Conservation (phyloP, 192 early-diverging fungal species). For the Endogone sp. region DNA sequence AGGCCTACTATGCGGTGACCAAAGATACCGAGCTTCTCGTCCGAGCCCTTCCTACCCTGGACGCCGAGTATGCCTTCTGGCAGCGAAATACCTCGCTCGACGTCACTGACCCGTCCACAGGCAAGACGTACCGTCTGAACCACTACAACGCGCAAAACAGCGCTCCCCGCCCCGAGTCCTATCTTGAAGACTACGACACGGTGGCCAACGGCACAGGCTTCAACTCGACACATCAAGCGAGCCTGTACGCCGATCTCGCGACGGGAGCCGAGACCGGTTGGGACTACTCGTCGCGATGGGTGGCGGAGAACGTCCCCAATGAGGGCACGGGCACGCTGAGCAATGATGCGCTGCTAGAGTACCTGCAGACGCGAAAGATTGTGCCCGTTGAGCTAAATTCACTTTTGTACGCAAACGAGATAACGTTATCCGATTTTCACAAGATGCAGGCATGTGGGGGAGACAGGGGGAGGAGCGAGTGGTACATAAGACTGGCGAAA, state of each 20-base stretch:
- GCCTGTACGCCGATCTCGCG: conserved; percentile 60
- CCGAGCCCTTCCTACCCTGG: conserved; percentile 47
- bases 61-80: conserved; percentile 65
- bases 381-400: conserved; percentile 72
- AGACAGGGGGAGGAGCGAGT: background rate
- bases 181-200: conserved; percentile 52
- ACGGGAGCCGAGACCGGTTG: conserved; percentile 70
- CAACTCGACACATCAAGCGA: conserved; percentile 14
- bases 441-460: background rate
- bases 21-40: conserved; percentile 40
- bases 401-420: conserved; percentile 57
- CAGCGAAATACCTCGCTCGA: conserved; percentile 41
- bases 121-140: conserved; percentile 34
- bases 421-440: conserved; percentile 29
- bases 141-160: conserved; percentile 52
- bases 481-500: conserved; percentile 30
- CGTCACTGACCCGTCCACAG: conserved; percentile 18
- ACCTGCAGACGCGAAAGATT: conserved; percentile 49
- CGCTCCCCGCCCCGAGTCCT: conserved; percentile 64
- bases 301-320: conserved; percentile 22
- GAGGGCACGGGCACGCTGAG: conserved; percentile 3
- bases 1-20: conserved; percentile 49
- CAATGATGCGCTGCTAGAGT: conserved; percentile 34
- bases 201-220: conserved; percentile 38
- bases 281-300: conserved; percentile 70